These are phyloP conservation scores for Colletotrichum zoysiae DNA, from an alignment of 2,329 filamentous ascomycete genomes.

Conservation along the genomic window DNA sequence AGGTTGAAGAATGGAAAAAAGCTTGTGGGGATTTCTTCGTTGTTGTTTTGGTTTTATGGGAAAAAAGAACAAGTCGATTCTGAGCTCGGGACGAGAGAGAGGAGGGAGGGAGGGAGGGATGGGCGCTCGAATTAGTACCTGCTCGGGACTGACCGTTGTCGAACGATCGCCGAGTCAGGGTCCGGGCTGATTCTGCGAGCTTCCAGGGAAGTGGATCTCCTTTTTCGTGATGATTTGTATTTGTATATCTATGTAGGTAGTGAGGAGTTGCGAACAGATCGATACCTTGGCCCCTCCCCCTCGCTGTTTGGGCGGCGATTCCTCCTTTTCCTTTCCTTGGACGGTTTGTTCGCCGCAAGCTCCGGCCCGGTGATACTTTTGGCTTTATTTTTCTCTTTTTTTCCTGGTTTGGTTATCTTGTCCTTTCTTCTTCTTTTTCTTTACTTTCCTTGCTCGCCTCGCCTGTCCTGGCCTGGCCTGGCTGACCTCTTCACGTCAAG, in stretches of 20 bases:
- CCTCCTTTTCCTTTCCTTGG: too few species aligned
- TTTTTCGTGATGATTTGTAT: conserved; percentile 37
- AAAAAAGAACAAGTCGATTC: neutral
- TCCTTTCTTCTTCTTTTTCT: neutral
- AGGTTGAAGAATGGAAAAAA: neutral
- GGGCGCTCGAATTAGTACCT: conserved; percentile 34
- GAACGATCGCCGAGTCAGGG: conserved; percentile 36
- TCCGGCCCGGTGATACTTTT: neutral
- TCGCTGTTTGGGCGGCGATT: too few species aligned
- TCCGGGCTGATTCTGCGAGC: conserved; percentile 39
- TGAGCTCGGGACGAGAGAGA: neutral
- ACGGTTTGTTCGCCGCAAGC: too few species aligned
- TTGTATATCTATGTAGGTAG: conserved; percentile 37
- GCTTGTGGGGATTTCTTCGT: neutral
- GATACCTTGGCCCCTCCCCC: neutral
- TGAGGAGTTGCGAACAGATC: neutral
- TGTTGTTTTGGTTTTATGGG: neutral
- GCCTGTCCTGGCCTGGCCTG: neutral
- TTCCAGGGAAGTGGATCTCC: conserved; percentile 39
- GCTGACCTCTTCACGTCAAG: neutral
- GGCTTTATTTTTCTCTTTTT: neutral
- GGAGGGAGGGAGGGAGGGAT: neutral
- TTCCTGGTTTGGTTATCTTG: neutral
- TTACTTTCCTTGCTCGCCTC: neutral
- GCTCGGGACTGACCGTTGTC: neutral